Percentiles rank a stretch among this genome's conserved stretches.
Conservation (phyloP, 768 basidiomycete genomes). For the Collybiopsis confluens region DNA sequence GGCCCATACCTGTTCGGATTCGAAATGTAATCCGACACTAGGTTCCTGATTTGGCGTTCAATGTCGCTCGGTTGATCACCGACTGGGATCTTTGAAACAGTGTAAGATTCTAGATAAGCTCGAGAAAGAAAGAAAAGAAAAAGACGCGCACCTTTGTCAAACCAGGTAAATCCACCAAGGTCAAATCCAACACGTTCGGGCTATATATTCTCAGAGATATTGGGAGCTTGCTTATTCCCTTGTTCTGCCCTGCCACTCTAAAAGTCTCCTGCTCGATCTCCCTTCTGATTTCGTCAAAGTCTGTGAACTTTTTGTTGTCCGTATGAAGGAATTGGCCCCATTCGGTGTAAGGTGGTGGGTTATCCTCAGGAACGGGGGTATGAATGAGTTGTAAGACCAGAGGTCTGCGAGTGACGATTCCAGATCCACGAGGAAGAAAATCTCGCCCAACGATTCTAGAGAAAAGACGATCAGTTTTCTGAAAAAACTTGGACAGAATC, state of each 20-base stretch:
- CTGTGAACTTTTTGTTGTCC: slow-evolving; percentile 96
- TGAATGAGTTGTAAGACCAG: slow-evolving; percentile 95
- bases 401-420: slow-evolving; percentile 95
- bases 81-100: slow-evolving; percentile 96
- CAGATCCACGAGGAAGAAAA: slow-evolving; percentile 83
- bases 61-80: slow-evolving; percentile 98
- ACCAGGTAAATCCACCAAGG: slow-evolving; percentile 94
- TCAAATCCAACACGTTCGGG: slow-evolving; percentile 92
- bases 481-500: slow-evolving; percentile 1
- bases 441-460: slow-evolving; percentile 89
- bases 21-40: slow-evolving; percentile 94
- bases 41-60: slow-evolving; percentile 89
- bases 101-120: slow-evolving; percentile 1
- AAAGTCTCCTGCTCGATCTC: slow-evolving; percentile 99
- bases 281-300: slow-evolving; percentile 88
- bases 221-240: slow-evolving; percentile 94
- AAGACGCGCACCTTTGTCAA: slow-evolving; percentile 78
- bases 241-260: slow-evolving; percentile 97
- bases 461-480: neutral
- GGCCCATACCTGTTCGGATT: slow-evolving; percentile 86
- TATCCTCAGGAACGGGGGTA: slow-evolving; percentile 61
- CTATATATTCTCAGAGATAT: slow-evolving; percentile 96
- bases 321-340: slow-evolving; percentile 98
- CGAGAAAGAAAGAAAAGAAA: neutral
- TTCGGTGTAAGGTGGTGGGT: slow-evolving; percentile 58